Evolutionary conservation across 352 stramenopile species (phyloP).

Genomic region (Pythium volutum): DNA sequence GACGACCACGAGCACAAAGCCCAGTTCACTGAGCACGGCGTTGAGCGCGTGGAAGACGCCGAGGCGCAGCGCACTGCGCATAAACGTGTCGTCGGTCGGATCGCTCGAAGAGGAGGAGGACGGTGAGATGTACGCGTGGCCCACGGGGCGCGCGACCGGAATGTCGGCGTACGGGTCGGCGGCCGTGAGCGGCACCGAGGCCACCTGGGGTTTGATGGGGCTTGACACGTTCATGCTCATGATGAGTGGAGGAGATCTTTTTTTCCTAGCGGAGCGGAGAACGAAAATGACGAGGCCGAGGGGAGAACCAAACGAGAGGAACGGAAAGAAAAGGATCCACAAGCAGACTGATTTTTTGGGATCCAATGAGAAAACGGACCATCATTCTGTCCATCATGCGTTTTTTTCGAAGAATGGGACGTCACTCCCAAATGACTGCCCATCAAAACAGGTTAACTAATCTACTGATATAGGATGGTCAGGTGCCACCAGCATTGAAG

Average conservation of each 20-base stretch:
- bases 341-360: neutral
- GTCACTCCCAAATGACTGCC: neutral
- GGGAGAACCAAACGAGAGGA: neutral
- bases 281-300: neutral
- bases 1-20: slow-evolving; percentile 41
- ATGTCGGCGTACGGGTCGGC: slow-evolving; percentile 17
- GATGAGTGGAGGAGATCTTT: neutral
- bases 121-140: slow-evolving; percentile 12
- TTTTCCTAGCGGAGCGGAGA: neutral
- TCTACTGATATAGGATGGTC: neutral
- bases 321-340: neutral
- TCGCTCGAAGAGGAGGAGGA: too few relatives aligned
- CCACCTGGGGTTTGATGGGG: slow-evolving; percentile 19
- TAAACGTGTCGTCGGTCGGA: slow-evolving; percentile 17
- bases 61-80: slow-evolving; percentile 44
- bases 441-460: neutral
- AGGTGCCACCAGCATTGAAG: neutral
- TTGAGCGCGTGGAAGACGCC: slow-evolving; percentile 63
- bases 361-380: neutral
- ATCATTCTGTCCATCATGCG: slow-evolving; percentile 2
- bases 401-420: neutral
- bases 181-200: slow-evolving; percentile 6
- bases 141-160: slow-evolving; percentile 26
- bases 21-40: slow-evolving; percentile 37
- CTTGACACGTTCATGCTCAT: slow-evolving; percentile 26